Evolutionary conservation across 179 eudicot genomes (phyloP).

Genomic region (Nepenthes alata): DNA sequence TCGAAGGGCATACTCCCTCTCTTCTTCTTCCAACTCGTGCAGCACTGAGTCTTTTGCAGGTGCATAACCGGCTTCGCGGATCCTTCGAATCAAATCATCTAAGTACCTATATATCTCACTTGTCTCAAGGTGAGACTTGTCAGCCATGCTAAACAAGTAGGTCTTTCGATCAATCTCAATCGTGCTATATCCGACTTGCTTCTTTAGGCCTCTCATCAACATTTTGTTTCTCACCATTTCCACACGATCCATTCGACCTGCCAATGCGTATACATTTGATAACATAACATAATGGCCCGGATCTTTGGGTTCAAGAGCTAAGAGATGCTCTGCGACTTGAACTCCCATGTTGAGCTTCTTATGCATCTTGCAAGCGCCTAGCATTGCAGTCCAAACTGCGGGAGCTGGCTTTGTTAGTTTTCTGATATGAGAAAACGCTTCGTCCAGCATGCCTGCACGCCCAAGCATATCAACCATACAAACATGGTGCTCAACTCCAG

Average conservation of each 20-base stretch:
- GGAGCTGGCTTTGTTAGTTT: constrained; percentile 14
- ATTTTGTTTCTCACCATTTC: constrained; percentile 23
- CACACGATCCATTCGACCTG: constrained; percentile 28
- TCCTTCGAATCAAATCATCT: constrained; percentile 23
- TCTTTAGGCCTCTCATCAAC: constrained; percentile 26
- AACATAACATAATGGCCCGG: constrained; percentile 29
- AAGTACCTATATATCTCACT: constrained; percentile 16
- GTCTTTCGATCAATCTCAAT: constrained; percentile 23
- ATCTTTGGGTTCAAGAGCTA: constrained; percentile 23
- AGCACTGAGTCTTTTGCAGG: constrained; percentile 19
- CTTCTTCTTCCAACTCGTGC: constrained; percentile 37
- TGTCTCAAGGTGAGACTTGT: constrained; percentile 25
- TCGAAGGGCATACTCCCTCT: constrained; percentile 22
- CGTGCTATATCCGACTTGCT: constrained; percentile 27
- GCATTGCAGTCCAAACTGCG: constrained; percentile 29
- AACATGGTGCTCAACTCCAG: constrained; percentile 27
- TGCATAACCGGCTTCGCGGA: constrained; percentile 23
- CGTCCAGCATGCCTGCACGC: constrained; percentile 28
- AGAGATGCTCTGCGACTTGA: constrained; percentile 28
- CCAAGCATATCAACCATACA: constrained; percentile 36
- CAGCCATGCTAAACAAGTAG: constrained; percentile 28
- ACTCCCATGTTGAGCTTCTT: constrained; percentile 25
- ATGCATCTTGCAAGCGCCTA: constrained; percentile 35
- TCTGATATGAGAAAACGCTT: constrained; percentile 17
- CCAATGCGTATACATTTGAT: constrained; percentile 26